phyloP scores from a whole-genome alignment of 2,329 filamentous ascomycete genomes.

The Colletotrichum destructivum region DNA sequence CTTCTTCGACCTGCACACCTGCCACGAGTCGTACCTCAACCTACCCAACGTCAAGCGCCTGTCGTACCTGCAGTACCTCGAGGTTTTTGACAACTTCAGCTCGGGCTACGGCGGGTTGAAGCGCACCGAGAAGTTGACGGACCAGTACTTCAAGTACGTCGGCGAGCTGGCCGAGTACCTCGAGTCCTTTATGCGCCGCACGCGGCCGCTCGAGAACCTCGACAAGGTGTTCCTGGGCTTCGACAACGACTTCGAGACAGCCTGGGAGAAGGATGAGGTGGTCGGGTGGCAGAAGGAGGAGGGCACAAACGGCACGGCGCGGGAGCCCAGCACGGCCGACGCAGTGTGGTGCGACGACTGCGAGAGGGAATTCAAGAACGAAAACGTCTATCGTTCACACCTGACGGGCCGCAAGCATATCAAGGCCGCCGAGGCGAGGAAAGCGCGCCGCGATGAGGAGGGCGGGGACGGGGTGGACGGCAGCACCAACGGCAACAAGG shows the following conservation, averaged over 20 bases:
- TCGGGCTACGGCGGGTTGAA: slow-evolving; percentile 82
- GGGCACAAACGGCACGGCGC: slow-evolving; percentile 53
- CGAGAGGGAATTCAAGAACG: slow-evolving; percentile 94
- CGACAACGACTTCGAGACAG: slow-evolving; percentile 85
- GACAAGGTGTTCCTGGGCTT: slow-evolving; percentile 83
- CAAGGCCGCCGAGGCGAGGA: slow-evolving; percentile 80
- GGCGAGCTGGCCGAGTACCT: slow-evolving; percentile 85
- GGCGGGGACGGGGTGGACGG: slow-evolving; percentile 49
- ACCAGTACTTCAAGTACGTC: slow-evolving; percentile 93
- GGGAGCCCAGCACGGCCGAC: slow-evolving; percentile 61
- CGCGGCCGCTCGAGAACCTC: slow-evolving; percentile 87
- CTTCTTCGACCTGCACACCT: slow-evolving; percentile 88
- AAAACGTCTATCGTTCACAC: slow-evolving; percentile 94
- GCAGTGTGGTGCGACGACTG: slow-evolving; percentile 93
- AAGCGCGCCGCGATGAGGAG: slow-evolving; percentile 60
- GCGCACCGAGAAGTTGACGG: slow-evolving; percentile 87
- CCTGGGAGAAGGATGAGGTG: slow-evolving; percentile 86
- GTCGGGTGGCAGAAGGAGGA: slow-evolving; percentile 81
- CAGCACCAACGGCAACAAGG: slow-evolving; percentile 44
- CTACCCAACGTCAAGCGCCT: slow-evolving; percentile 87
- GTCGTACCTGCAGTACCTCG: slow-evolving; percentile 93
- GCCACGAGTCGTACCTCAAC: slow-evolving; percentile 92
- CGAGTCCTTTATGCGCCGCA: slow-evolving; percentile 88
- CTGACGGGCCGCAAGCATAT: slow-evolving; percentile 93
- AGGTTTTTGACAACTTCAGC: slow-evolving; percentile 89